Evolutionary conservation across 768 basidiomycete genomes (phyloP).

Genomic region (Leccinum rimulosum): DNA sequence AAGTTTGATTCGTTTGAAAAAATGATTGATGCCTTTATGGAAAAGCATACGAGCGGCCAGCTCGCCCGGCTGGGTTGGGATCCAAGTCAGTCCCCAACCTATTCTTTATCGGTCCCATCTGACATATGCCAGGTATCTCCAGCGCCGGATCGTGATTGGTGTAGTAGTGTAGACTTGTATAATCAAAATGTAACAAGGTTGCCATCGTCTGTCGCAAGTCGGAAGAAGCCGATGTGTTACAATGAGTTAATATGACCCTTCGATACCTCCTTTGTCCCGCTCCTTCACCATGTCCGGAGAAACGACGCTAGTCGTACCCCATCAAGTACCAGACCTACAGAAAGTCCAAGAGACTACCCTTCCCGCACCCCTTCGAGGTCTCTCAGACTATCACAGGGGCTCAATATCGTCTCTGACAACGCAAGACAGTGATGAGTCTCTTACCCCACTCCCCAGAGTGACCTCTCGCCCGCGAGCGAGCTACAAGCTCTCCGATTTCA

Average conservation of each 20-base stretch:
- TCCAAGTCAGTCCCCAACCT: slow-evolving; percentile 13
- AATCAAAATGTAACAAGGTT: slow-evolving; percentile 18
- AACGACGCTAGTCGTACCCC: not conserved
- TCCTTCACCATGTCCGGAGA: slow-evolving; percentile 20
- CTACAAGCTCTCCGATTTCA: slow-evolving; percentile 74
- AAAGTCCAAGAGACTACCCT: slow-evolving; percentile 12
- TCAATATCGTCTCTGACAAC: slow-evolving; percentile 65
- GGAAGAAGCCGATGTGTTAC: slow-evolving; percentile 23
- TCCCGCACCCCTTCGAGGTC: slow-evolving; percentile 24
- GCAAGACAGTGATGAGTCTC: slow-evolving; percentile 36
- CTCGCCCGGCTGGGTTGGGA: slow-evolving; percentile 28
- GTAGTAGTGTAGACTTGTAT: slow-evolving; percentile 1
- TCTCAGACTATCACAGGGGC: slow-evolving; percentile 53
- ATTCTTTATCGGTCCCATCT: not conserved
- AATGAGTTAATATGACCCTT: slow-evolving; percentile 19
- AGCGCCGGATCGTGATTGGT: slow-evolving; percentile 2
- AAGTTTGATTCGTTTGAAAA: slow-evolving; percentile 17
- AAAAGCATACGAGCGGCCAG: slow-evolving; percentile 18
- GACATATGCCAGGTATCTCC: not conserved
- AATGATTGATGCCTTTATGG: slow-evolving; percentile 22
- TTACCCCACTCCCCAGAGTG: slow-evolving; percentile 33
- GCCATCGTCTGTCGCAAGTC: slow-evolving; percentile 11
- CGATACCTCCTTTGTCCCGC: slow-evolving; percentile 8
- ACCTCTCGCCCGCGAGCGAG: slow-evolving; percentile 55
- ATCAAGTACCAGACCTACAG: not conserved